Base-by-base conservation (phyloP, 768 basidiomycete species). In the Leccinum imitatum region DNA sequence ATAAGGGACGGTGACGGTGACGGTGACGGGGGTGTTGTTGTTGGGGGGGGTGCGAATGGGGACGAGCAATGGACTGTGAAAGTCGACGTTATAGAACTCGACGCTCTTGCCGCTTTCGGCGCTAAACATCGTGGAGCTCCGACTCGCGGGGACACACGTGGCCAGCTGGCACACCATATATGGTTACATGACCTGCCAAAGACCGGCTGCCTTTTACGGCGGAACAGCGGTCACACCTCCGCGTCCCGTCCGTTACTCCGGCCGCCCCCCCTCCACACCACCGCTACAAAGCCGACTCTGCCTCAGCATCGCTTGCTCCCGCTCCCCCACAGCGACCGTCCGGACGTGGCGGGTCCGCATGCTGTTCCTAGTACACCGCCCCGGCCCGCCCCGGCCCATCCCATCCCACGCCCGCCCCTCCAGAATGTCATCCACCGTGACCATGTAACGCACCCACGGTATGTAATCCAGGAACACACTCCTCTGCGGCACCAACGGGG, bases 401-500 rank as follows among this genome's bases (percentile, higher is more conserved):
- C 57, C 72, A 61, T 79, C 85, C 66, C 77, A 65, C 65, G 59
- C 73, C 31, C 44, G 60, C 17, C 61, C 61, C 39, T 72, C 71
- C 23, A 65, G 64, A 46, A 50, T 57, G 61, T 93, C 91, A 63
- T 96, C 93, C 39, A 75, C 80, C 27, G 59, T 73, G 44, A 90
- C 84, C 71, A 95, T 89, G 60, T 75, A 67, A 59, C 87, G 78
- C 53, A 93, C 76, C 73, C 80, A 82, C 33, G 93, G 88, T 64
- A 84, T 75, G 73, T 91, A 90, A 52, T 95, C 90, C 68, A 87
- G 70, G 66, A 82, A 80, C 59, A 89, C 73, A 41, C 75, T 74
- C 19, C 68, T 67, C 52, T 80, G 76, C 13, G 81, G 79, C 68
- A 83, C 74, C 47, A 78, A 60, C 56, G 80, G 74, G 30, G 74